Evolutionary conservation across 164 flowering plant genomes (phyloP).

Genomic region (Liriodendron chinense): DNA sequence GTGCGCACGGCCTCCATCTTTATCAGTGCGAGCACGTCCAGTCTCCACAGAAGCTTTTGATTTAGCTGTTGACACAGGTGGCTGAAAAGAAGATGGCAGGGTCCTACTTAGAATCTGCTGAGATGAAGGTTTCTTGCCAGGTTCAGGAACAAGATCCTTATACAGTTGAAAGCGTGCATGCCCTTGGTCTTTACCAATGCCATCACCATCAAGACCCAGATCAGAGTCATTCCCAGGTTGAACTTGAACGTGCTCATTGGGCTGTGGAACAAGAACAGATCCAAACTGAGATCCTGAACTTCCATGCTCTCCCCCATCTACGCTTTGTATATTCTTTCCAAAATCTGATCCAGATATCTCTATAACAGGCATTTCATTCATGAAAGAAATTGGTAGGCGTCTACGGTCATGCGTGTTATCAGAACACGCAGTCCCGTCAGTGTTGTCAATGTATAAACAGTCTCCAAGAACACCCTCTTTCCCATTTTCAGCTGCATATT

Average conservation of each 20-base stretch:
- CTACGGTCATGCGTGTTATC: slow-evolving; percentile 21
- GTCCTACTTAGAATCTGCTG: neutral
- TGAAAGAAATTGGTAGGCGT: neutral
- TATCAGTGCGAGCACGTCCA: neutral
- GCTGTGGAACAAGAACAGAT: too few relatives aligned
- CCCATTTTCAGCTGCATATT: too few relatives aligned
- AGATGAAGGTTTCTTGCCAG: neutral
- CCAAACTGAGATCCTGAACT: neutral
- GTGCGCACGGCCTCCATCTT: slow-evolving; percentile 1
- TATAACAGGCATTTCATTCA: neutral
- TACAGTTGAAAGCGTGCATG: neutral
- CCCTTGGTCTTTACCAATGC: neutral
- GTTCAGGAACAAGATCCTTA: neutral
- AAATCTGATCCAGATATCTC: slow-evolving; percentile 2
- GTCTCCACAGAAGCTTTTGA: neutral
- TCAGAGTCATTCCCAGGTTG: neutral
- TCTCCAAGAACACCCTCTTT: neutral
- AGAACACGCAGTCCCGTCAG: slow-evolving; percentile 13
- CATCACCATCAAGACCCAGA: neutral
- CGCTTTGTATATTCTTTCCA: neutral
- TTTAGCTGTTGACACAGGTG: neutral
- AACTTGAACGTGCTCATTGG: too few relatives aligned
- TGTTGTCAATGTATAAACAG: neutral
- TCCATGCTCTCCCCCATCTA: neutral
- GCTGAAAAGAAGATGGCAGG: neutral